phyloP scores from a whole-genome alignment of 2,329 filamentous ascomycete genomes.

The Tolypocladium amazonense region DNA sequence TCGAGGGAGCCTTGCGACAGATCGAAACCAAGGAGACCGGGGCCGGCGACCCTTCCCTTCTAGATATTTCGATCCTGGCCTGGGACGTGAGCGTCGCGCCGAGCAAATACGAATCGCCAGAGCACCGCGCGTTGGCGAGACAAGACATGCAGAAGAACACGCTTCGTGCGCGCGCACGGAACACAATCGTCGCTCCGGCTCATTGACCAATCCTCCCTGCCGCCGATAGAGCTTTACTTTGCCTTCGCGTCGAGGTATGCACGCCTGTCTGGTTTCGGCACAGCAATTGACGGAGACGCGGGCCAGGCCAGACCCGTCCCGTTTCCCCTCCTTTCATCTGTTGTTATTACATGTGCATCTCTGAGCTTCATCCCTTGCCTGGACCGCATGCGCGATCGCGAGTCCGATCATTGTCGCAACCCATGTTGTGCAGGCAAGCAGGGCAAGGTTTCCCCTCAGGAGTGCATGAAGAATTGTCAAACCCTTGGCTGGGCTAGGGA shows the following conservation, averaged over 20 bases:
- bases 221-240: neutral
- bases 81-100: neutral
- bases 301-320: neutral
- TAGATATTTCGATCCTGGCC: neutral
- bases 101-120: neutral
- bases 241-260: neutral
- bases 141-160: neutral
- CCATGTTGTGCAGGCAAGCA: neutral
- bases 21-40: neutral
- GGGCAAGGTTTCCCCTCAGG: neutral
- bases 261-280: neutral
- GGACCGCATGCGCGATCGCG: neutral
- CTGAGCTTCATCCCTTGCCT: neutral
- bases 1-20: neutral
- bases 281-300: neutral
- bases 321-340: neutral
- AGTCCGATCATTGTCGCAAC: neutral
- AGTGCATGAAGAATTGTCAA: slow-evolving; percentile 1
- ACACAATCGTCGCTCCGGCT: neutral
- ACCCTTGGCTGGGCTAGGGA: neutral
- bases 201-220: too few species aligned
- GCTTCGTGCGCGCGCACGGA: neutral
- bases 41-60: neutral
- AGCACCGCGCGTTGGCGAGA: neutral
- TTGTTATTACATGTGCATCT: neutral